These are phyloP conservation scores for Phoma sp. DNA, from an alignment of 2,329 filamentous ascomycete genomes.

Conservation along the genomic window DNA sequence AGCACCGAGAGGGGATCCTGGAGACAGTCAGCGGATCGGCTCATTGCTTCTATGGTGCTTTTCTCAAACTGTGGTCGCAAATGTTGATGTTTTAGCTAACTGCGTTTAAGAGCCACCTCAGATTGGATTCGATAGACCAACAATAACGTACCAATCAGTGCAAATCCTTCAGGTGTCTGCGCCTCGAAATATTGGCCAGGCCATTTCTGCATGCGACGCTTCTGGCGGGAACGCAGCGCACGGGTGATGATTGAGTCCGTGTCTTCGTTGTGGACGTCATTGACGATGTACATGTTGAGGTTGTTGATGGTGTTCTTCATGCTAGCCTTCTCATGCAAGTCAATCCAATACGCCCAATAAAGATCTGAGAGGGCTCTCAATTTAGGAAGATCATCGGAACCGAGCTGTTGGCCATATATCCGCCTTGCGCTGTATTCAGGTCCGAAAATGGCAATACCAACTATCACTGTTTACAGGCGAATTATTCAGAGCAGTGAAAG, in stretches of 20 bases:
- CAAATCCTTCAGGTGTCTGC: conserved; percentile 18
- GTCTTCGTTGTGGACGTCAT: conserved; percentile 18
- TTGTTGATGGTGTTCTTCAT: conserved; percentile 13
- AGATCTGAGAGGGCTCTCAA: conserved; percentile 24
- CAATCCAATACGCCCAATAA: conserved; percentile 27
- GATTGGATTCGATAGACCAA: no score
- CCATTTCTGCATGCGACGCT: conserved; percentile 14
- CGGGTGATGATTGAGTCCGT: conserved; percentile 19
- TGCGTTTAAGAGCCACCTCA: no score
- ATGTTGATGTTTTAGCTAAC: no score
- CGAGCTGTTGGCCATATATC: neutral
- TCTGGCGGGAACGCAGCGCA: conserved; percentile 13
- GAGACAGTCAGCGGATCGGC: neutral
- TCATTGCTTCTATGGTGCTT: no score
- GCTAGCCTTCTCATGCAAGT: conserved; percentile 4
- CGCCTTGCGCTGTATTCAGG: neutral
- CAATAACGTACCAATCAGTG: conserved; percentile 11
- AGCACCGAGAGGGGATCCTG: conserved; percentile 25
- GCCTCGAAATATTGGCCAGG: conserved; percentile 23
- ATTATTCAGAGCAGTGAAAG: neutral
- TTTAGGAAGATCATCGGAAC: conserved; percentile 22
- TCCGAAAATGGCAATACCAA: neutral
- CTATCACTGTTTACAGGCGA: neutral
- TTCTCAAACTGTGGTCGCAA: no score
- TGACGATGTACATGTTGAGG: conserved; percentile 22